Evolutionary conservation across 768 basidiomycete species (phyloP), one percentile per base, ranked within the genome.

Genomic region (Mycena capillaripes): DNA sequence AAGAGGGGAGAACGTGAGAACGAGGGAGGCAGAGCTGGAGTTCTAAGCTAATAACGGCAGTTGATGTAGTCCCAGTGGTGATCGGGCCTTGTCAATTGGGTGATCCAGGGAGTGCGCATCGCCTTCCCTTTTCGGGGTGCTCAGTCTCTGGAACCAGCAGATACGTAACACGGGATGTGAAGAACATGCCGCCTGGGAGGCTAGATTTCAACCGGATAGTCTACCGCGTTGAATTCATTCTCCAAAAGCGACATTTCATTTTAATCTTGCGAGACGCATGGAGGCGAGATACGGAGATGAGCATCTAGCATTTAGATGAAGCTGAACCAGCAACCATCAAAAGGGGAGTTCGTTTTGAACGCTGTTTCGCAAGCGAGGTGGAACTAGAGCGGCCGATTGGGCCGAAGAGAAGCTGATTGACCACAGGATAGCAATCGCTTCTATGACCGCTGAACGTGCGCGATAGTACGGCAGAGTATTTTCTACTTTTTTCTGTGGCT

Each of bases 11-110:
- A 40, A 52, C 30, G 46, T 27, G 57, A 52, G 57, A 27, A 38
- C 40, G 34, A 4, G 56, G 48, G 50, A n/a, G 50, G 32, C 14
- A 11, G 4, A 38, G 61, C 40, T 44, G 23, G 23, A 42, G 19
- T 11, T 44, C 19, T 30, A 25, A 53, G 50, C 38, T 27, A 58
- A 56, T 46, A 52, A 12, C 42, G 46, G 69, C 69, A 64, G 38
- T 57, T 62, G 50, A 66, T 52, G 57, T 63, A 70, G 58, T 21
- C 67, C 27, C 69, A 63, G 46, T 58, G 52, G 56, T 65, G 70
- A 71, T 71, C 69, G 63, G 69, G 50, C n/a, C 60, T 66, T 71
- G 69, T 58, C 69, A 57, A 44, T 57, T 48, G 55, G 55, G 34
- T 71, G 70, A 64, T 67, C 27, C 29, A 48, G 27, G 27, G 64